Percentiles rank a stretch among this genome's conserved stretches.
These are phyloP conservation scores for Diutina ranongensis DNA, from an alignment of 1,139 yeast species.

Conservation along the genomic window DNA sequence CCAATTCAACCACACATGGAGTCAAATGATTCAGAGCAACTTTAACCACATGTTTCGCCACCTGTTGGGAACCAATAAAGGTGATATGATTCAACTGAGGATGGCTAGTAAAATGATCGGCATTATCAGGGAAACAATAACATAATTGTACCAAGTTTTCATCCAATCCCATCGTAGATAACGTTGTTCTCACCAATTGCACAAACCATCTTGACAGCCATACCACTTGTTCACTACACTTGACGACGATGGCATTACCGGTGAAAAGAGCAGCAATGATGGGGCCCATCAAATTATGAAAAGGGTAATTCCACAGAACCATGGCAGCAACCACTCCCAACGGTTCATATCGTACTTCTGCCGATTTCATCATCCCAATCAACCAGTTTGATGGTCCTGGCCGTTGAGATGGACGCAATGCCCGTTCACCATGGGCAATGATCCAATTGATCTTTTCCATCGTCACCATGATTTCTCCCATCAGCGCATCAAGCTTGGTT, in stretches of 20 bases:
- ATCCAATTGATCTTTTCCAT: conserved; percentile 89
- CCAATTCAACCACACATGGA: conserved; percentile 90
- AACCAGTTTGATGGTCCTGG: conserved; percentile 81
- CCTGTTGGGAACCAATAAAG: conserved; percentile 90
- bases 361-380: conserved; percentile 64
- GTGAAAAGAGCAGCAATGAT: conserved; percentile 77
- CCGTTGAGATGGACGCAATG: conserved; percentile 60
- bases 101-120: conserved; percentile 76
- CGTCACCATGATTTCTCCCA: conserved; percentile 93
- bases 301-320: conserved; percentile 95
- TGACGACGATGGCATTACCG: conserved; percentile 83
- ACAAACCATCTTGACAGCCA: conserved; percentile 87
- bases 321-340: conserved; percentile 81
- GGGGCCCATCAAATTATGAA: conserved; percentile 89
- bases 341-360: conserved; percentile 90
- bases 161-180: conserved; percentile 61
- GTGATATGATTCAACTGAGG: conserved; percentile 79
- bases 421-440: conserved; percentile 64
- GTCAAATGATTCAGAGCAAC: conserved; percentile 78
- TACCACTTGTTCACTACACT: conserved; percentile 90
- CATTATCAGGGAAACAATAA: conserved; percentile 71
- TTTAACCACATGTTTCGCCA: conserved; percentile 75
- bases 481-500: conserved; percentile 87
- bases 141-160: conserved; percentile 79
- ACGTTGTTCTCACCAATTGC: conserved; percentile 54